These are phyloP conservation scores for Fallopia convolvulus DNA, from an alignment of 148 eudicot species.

Conservation along the genomic window DNA sequence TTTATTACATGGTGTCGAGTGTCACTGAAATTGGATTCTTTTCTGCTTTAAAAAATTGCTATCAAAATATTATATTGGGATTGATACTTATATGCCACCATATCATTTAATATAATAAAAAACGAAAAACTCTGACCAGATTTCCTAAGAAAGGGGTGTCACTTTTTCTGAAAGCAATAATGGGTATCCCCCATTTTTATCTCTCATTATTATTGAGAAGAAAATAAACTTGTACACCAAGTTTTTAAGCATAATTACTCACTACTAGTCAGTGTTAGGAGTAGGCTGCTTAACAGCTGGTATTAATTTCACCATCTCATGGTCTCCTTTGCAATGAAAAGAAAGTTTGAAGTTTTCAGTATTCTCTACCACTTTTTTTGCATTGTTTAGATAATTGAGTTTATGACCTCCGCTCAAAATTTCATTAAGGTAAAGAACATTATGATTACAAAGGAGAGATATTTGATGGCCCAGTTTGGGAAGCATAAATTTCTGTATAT, in stretches of 20 bases:
- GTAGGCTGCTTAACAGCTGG: not conserved
- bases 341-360: not conserved
- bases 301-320: not conserved
- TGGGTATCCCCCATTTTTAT: not conserved
- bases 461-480: slow-evolving; percentile 3
- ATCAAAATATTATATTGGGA: too few species aligned
- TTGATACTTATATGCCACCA: not conserved
- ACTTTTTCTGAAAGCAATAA: not conserved
- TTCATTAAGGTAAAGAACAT: not conserved
- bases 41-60: too few species aligned
- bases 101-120: not conserved
- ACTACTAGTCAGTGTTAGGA: not conserved
- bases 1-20: not conserved
- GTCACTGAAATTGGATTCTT: not conserved
- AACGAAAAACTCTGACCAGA: not conserved
- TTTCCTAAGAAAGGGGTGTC: not conserved
- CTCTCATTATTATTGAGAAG: not conserved
- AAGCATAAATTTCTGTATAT: not conserved
- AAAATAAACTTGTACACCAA: not conserved
- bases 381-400: not conserved
- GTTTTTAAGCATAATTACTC: not conserved
- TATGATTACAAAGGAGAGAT: not conserved
- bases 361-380: not conserved
- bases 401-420: not conserved
- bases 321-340: not conserved